Evolutionary conservation across 2,329 filamentous ascomycete genomes (phyloP).

Genomic region (Aspergillus novoparasiticus): DNA sequence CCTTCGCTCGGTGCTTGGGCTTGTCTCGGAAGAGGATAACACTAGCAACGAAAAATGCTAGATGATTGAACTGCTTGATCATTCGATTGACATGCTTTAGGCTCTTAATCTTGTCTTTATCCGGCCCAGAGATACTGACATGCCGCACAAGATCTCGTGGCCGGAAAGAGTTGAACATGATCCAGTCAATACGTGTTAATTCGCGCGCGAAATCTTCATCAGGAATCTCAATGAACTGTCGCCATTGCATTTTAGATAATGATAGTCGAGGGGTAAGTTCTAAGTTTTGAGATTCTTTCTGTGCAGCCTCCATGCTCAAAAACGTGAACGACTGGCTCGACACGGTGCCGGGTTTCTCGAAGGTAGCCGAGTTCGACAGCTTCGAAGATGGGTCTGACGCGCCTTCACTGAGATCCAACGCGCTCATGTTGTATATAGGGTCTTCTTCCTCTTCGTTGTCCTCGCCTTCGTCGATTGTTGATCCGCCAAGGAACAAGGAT

Average conservation of each 20-base stretch:
- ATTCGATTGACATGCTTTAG: conserved; percentile 89
- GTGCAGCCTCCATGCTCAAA: conserved; percentile 67
- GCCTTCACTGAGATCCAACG: conserved; percentile 43
- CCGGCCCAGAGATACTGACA: conserved; percentile 68
- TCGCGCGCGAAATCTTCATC: conserved; percentile 88
- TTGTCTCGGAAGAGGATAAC: conserved; percentile 90
- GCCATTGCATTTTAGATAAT: conserved; percentile 84
- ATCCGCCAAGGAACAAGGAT: conserved; percentile 33
- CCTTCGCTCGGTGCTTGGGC: conserved; percentile 87
- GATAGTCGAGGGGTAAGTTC: conserved; percentile 69
- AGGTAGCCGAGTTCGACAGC: conserved; percentile 37
- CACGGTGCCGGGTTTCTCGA: conserved; percentile 41
- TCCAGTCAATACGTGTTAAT: conserved; percentile 94
- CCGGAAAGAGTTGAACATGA: conserved; percentile 94
- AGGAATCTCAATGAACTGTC: conserved; percentile 82
- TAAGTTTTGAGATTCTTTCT: conserved; percentile 73
- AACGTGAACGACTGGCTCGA: conserved; percentile 47
- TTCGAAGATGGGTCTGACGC: conserved; percentile 40
- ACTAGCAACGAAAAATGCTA: conserved; percentile 79
- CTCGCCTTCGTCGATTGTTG: conserved; percentile 26
- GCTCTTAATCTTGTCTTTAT: conserved; percentile 63
- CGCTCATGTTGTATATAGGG: conserved; percentile 41
- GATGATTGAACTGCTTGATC: conserved; percentile 89
- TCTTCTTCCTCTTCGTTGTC: conserved; percentile 39
- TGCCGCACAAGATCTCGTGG: conserved; percentile 91